Percentiles rank a stretch among this genome's conserved stretches.
phyloP scores from a whole-genome alignment of 345 rosid genomes.

The Aurinia saxatilis region DNA sequence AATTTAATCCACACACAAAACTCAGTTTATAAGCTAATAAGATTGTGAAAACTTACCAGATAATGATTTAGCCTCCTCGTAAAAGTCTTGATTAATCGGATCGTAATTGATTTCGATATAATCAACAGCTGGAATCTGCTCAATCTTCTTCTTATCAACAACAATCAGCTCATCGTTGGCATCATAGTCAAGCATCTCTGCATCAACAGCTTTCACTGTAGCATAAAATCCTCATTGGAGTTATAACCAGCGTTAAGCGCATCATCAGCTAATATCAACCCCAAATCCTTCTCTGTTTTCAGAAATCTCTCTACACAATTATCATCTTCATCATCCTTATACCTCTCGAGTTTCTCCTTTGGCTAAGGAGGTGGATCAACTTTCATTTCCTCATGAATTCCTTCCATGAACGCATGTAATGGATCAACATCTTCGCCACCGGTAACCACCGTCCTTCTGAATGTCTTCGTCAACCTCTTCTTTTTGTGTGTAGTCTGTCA shows the following conservation, averaged over 20 bases:
- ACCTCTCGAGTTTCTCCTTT: conserved; percentile 69
- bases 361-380: conserved; percentile 62
- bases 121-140: conserved; percentile 78
- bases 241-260: conserved; percentile 84
- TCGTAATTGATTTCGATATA: conserved; percentile 81
- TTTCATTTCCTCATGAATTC: conserved; percentile 86
- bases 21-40: background rate
- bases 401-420: conserved; percentile 91
- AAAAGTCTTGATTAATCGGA: conserved; percentile 76
- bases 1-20: background rate
- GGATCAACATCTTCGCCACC: conserved; percentile 67
- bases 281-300: conserved; percentile 82
- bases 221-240: conserved; percentile 97
- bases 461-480: conserved; percentile 18
- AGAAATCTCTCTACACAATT: conserved; percentile 87
- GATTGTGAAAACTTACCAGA: conserved; percentile 68
- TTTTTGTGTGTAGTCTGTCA: conserved; percentile 58
- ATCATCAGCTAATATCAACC: conserved; percentile 82
- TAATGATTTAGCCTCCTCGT: conserved; percentile 69
- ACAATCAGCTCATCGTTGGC: conserved; percentile 89
- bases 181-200: conserved; percentile 88
- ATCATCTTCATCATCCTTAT: conserved; percentile 75
- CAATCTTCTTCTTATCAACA: conserved; percentile 74
- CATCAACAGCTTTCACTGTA: conserved; percentile 94
- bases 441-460: conserved; percentile 22